Conservation (phyloP, 2,329 filamentous ascomycete species). For the Sordariomycetes sp. region DNA sequence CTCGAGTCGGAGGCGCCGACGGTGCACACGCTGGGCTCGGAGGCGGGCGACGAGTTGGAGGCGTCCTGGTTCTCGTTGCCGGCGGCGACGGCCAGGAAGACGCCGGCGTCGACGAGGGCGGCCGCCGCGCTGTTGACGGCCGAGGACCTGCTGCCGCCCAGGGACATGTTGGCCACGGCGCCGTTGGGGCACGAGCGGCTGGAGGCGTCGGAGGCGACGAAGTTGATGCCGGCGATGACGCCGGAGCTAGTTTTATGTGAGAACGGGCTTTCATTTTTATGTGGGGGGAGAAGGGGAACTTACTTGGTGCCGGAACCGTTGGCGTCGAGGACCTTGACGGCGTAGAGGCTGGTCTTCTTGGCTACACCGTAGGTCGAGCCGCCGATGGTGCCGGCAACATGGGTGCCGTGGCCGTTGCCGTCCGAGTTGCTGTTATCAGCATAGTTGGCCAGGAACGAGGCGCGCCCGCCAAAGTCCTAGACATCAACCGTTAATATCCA, state of each 20-base stretch:
- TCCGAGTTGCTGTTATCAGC: conserved; percentile 12
- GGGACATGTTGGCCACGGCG: conserved; percentile 45
- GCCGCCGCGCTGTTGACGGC: conserved; percentile 40
- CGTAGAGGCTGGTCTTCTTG: conserved; percentile 29
- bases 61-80: conserved; percentile 35
- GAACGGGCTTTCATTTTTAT: background rate
- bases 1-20: conserved; percentile 18
- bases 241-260: conserved; percentile 24
- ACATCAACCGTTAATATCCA: background rate
- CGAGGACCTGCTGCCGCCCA: conserved; percentile 32
- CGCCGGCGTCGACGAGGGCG: conserved; percentile 29
- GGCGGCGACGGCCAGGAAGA: conserved; percentile 43
- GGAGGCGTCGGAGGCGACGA: conserved; percentile 29
- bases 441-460: conserved; percentile 18
- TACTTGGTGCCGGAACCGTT: background rate
- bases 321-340: conserved; percentile 32
- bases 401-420: conserved; percentile 27
- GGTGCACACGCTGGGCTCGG: conserved; percentile 29
- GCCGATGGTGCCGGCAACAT: conserved; percentile 22
- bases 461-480: conserved; percentile 20
- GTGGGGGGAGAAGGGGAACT: background rate
- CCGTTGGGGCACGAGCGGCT: conserved; percentile 25
- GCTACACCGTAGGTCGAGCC: conserved; percentile 24
- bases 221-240: conserved; percentile 30
- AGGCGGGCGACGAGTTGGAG: conserved; percentile 33